phyloP scores from a whole-genome alignment of 495 filamentous ascomycete species.

The Chaetomium tenue region DNA sequence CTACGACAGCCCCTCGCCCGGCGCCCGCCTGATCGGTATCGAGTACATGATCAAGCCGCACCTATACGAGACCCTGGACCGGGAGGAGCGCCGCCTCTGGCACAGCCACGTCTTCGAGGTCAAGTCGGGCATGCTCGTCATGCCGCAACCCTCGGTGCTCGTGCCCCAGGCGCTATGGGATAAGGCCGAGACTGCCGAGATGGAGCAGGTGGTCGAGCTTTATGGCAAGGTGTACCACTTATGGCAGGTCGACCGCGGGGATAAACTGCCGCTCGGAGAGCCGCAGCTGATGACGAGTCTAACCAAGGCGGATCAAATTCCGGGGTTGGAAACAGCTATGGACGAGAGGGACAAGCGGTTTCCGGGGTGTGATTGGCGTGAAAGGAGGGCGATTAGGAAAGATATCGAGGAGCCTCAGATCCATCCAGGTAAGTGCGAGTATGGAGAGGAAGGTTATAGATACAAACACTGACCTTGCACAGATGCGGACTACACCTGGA shows the following conservation, averaged over 20 bases:
- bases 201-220: slow-evolving; percentile 66
- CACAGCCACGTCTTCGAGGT: slow-evolving; percentile 85
- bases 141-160: slow-evolving; percentile 62
- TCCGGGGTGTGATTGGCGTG: slow-evolving; percentile 53
- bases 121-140: slow-evolving; percentile 79
- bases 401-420: slow-evolving; percentile 58
- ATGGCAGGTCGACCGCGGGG: slow-evolving; percentile 84
- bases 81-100: slow-evolving; percentile 70
- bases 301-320: slow-evolving; percentile 55
- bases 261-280: slow-evolving; percentile 68
- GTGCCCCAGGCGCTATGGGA: slow-evolving; percentile 66
- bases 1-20: slow-evolving; percentile 65
- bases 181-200: slow-evolving; percentile 71
- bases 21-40: slow-evolving; percentile 75
- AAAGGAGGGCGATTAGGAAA: slow-evolving; percentile 63
- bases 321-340: slow-evolving; percentile 58
- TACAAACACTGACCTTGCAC: neutral
- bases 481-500: slow-evolving; percentile 29
- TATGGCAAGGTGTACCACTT: slow-evolving; percentile 93
- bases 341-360: slow-evolving; percentile 65
- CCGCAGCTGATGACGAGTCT: slow-evolving; percentile 79
- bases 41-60: slow-evolving; percentile 87
- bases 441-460: neutral
- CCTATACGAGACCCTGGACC: slow-evolving; percentile 63
- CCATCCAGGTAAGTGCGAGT: slow-evolving; percentile 50